A percentile compares a stretch with the other conserved stretches of the same genome.
Conservation (phyloP, 2,329 filamentous ascomycete genomes). For the Colletotrichum sp. region DNA sequence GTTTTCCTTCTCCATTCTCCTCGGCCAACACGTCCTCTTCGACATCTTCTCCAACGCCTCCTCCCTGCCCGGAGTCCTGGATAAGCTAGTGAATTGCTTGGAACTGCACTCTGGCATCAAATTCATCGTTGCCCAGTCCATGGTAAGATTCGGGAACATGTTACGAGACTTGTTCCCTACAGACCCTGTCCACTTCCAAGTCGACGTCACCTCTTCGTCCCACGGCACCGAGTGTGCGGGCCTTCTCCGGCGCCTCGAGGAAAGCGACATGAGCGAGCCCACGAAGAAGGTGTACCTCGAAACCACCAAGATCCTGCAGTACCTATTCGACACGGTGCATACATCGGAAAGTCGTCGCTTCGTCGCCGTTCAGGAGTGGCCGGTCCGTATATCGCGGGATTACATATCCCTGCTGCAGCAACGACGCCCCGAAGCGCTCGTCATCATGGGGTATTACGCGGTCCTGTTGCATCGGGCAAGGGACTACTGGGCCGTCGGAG, state of each 20-base stretch:
- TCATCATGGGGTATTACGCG: slow-evolving; percentile 46
- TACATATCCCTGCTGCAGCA: slow-evolving; percentile 29
- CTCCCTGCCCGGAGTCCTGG: slow-evolving; percentile 24
- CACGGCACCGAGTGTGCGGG: slow-evolving; percentile 30
- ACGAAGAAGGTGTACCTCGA: background rate
- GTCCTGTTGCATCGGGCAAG: slow-evolving; percentile 40
- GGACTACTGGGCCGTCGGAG: slow-evolving; percentile 36
- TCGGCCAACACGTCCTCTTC: slow-evolving; percentile 53
- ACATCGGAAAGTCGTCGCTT: slow-evolving; percentile 24
- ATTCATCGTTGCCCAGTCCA: slow-evolving; percentile 28
- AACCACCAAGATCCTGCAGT: background rate
- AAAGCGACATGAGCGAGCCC: background rate
- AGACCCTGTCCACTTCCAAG: background rate
- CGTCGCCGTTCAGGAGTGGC: slow-evolving; percentile 31
- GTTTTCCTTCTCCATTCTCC: slow-evolving; percentile 47
- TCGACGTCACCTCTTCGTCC: background rate
- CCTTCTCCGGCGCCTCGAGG: slow-evolving; percentile 24
- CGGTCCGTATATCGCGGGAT: slow-evolving; percentile 33
- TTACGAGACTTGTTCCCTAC: background rate
- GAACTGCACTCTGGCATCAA: slow-evolving; percentile 48
- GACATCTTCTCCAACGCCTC: slow-evolving; percentile 33
- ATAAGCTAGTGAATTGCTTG: slow-evolving; percentile 43
- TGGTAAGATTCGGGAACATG: background rate
- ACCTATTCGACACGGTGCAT: background rate
- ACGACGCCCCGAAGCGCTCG: slow-evolving; percentile 25